These are phyloP conservation scores for Royoungia palumana DNA, from an alignment of 768 basidiomycete species.

Conservation along the genomic window DNA sequence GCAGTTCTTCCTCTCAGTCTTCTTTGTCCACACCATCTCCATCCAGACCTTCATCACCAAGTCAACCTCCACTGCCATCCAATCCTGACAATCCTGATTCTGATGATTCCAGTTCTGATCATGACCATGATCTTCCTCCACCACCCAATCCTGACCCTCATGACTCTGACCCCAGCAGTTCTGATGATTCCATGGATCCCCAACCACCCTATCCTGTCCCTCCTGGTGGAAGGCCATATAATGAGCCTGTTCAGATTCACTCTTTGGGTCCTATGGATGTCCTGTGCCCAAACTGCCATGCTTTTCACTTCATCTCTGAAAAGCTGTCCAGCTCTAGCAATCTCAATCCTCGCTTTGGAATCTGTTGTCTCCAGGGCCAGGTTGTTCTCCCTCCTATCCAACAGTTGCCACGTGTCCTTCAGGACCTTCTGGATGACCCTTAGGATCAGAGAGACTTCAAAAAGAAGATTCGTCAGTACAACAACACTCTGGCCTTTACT, in stretches of 20 bases:
- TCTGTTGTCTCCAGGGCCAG: slow-evolving; percentile 28
- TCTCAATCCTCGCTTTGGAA: slow-evolving; percentile 17
- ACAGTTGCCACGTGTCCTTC: slow-evolving; percentile 14
- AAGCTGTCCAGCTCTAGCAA: neutral
- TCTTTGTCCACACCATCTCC: too few species aligned
- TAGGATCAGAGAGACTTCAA: slow-evolving; percentile 20
- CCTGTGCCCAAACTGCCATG: slow-evolving; percentile 15
- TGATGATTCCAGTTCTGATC: too few species aligned
- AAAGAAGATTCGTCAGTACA: slow-evolving; percentile 39
- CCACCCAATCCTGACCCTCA: neutral
- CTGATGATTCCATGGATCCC: too few species aligned
- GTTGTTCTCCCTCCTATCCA: slow-evolving; percentile 21
- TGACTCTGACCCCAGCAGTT: too few species aligned
- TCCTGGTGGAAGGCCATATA: too few species aligned
- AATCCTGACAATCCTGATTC: too few species aligned
- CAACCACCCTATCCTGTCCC: neutral
- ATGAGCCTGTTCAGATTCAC: slow-evolving; percentile 3
- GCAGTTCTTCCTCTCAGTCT: too few species aligned
- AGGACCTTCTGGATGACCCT: slow-evolving; percentile 14
- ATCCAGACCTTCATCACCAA: too few species aligned
- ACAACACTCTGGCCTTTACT: slow-evolving; percentile 28
- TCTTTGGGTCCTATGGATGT: slow-evolving; percentile 6
- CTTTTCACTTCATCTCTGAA: too few species aligned
- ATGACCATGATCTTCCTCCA: too few species aligned
- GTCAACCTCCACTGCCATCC: too few species aligned